phyloP scores from a whole-genome alignment of 768 basidiomycete species.

The Clitopilus hobsonii region DNA sequence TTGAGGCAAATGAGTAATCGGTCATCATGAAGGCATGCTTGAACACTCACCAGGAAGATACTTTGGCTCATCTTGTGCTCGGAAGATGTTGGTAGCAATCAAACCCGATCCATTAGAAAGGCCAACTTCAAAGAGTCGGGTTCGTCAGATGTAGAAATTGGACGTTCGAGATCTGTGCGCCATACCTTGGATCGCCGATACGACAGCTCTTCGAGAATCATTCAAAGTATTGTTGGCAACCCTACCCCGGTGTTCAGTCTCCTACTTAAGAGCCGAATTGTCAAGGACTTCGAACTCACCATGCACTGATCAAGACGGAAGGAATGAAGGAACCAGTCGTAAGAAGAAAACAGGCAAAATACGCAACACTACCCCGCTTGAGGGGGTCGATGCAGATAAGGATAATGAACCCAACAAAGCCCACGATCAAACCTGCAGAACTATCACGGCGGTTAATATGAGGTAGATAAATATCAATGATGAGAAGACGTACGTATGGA shows the following conservation, averaged over 20 bases:
- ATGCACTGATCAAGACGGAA: constrained; percentile 38
- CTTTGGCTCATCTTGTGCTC: constrained; percentile 43
- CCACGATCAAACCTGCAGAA: constrained; percentile 35
- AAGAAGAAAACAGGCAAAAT: constrained; percentile 52
- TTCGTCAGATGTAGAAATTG: neutral
- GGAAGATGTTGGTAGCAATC: constrained; percentile 49
- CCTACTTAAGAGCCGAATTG: neutral
- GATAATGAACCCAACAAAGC: constrained; percentile 36
- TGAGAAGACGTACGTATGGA: constrained; percentile 29
- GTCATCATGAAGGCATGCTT: neutral
- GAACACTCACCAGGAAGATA: constrained; percentile 29
- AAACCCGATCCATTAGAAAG: constrained; percentile 46
- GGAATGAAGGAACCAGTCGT: constrained; percentile 48
- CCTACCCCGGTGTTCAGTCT: constrained; percentile 17
- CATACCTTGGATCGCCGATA: constrained; percentile 47
- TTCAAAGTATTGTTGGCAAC: constrained; percentile 46
- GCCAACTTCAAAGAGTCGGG: constrained; percentile 25
- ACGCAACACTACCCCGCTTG: constrained; percentile 35
- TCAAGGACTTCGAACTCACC: constrained; percentile 23
- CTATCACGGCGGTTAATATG: constrained; percentile 11
- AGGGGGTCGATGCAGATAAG: constrained; percentile 39
- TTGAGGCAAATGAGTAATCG: neutral
- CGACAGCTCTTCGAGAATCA: constrained; percentile 44
- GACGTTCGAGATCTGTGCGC: neutral
- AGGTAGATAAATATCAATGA: neutral